Evolutionary conservation across 352 stramenopile species (phyloP), one percentile per base, ranked within the genome.

Genomic region (Phytophthora pinifolia): DNA sequence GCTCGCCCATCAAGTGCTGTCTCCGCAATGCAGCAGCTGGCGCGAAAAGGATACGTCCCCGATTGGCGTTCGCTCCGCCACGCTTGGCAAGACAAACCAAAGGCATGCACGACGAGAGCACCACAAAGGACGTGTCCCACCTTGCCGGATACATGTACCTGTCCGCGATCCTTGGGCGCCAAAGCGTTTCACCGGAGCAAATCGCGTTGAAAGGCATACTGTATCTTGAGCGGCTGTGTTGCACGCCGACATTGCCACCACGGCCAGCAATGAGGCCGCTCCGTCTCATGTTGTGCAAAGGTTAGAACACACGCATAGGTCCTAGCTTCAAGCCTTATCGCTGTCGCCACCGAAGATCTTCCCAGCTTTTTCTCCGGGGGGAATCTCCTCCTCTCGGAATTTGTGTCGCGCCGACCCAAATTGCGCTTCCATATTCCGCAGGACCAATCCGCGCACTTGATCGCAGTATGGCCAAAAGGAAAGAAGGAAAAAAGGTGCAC

Each of bases 401-500:
- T 51, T 52, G 45, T 39, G 49, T 61, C 38, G 38, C 34, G 41
- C 22, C 22, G 3, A 27, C 22, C 22, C 22, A 41, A 18, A 41
- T 41, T 41, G 7, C 13, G 39, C 39, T 64, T 59, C 59, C n/a
- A 59, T 65, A 58, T 69, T 69, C 61, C 35, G 12, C 12, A 25
- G 39, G 29, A 31, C 38, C 36, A 43, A 33, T 25, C 47, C 39
- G 18, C 9, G 9, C 20, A 65, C 49, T 70, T 65, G 55, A 5
- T 1, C 8, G 62, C 62, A 54, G 54, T 65, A 69, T 65, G 18
- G 5, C 14, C 39, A 57, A 48, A 20, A 53, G 34, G 43, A 58
- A 62, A 48, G 36, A 58, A 47, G 49, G 34, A 62, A 58, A 44
- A 39, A 62, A 47, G 46, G 48, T 15, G 35, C 54, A 15, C 45